Conservation (phyloP, 2,329 filamentous ascomycete genomes). For the Beauveria sp. region DNA sequence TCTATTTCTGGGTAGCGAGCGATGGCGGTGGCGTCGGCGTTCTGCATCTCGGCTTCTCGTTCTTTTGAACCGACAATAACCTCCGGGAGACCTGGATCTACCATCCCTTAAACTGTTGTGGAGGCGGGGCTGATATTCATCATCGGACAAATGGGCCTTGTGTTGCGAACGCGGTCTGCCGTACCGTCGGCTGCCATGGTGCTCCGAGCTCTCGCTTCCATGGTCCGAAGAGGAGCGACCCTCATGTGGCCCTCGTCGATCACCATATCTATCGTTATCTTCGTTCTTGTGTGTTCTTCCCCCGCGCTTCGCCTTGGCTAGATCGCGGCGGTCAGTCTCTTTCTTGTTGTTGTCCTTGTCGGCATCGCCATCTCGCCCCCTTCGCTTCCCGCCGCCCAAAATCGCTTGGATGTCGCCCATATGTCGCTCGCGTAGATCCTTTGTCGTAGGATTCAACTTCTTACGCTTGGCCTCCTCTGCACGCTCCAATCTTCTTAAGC, state of each 20-base stretch:
- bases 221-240: neutral
- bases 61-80: neutral
- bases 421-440: constrained; percentile 49
- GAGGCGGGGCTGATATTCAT: neutral
- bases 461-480: constrained; percentile 36
- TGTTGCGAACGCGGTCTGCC: neutral
- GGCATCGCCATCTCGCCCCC: constrained; percentile 16
- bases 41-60: neutral
- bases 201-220: neutral
- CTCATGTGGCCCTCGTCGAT: neutral
- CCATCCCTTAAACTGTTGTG: neutral
- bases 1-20: neutral
- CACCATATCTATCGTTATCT: neutral
- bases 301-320: neutral
- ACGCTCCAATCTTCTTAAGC: constrained; percentile 55
- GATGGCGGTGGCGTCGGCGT: constrained; percentile 2
- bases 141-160: neutral
- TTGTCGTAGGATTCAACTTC: constrained; percentile 36
- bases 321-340: constrained; percentile 8
- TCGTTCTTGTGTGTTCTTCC: neutral
- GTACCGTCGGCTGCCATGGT: neutral
- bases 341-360: constrained; percentile 12
- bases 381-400: constrained; percentile 37
- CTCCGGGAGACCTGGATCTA: constrained; percentile 2
- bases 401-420: constrained; percentile 55